Evolutionary conservation across 164 flowering plant species (phyloP).

Genomic region (Vitis cinerea): DNA sequence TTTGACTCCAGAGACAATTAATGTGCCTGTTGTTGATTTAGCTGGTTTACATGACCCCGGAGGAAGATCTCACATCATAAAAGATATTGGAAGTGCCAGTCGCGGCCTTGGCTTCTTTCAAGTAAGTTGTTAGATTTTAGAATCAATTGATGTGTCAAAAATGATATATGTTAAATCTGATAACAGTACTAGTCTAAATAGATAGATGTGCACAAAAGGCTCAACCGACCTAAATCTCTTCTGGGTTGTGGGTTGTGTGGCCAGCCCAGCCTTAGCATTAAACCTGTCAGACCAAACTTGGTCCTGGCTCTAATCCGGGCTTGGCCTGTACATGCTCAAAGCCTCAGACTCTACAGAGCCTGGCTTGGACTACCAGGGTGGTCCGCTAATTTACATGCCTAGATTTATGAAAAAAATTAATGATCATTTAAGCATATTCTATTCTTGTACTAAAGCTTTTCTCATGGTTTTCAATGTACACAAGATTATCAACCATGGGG

Average conservation of each 20-base stretch:
- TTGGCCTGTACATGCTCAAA: too few species aligned
- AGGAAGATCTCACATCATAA: conserved; percentile 18
- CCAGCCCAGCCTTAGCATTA: too few species aligned
- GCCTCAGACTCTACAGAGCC: background rate
- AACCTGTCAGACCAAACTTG: conserved; percentile 1
- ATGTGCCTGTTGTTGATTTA: conserved; percentile 24
- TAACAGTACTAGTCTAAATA: too few species aligned
- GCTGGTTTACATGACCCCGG: conserved; percentile 4
- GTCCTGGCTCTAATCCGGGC: background rate
- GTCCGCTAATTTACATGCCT: too few species aligned
- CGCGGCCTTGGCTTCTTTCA: conserved; percentile 37
- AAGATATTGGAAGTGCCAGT: conserved; percentile 33
- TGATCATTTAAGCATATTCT: too few species aligned
- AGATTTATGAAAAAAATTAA: too few species aligned
- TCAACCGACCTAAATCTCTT: background rate
- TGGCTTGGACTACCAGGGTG: too few species aligned
- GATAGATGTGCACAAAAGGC: too few species aligned
- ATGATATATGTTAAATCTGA: too few species aligned
- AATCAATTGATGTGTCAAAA: too few species aligned
- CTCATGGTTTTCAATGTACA: background rate
- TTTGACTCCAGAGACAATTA: background rate
- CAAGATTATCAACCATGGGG: conserved; percentile 53
- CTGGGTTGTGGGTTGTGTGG: background rate
- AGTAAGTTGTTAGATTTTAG: conserved; percentile 14
- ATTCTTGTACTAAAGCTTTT: too few species aligned